Evolutionary conservation across 2,329 filamentous ascomycete species (phyloP).

Genomic region (Trichophyton rubrum): DNA sequence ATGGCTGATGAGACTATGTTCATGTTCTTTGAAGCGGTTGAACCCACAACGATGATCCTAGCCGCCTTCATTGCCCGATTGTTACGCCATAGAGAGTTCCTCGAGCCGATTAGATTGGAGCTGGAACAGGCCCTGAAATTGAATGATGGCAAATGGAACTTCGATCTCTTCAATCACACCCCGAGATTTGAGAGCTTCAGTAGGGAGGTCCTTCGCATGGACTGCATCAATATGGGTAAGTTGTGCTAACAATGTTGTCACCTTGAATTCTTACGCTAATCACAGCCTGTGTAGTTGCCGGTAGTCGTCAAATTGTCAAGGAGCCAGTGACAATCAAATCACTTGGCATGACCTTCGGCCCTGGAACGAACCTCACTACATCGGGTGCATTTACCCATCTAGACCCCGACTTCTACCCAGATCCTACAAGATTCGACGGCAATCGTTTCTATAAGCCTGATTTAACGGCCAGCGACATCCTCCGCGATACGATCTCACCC

Average conservation of each 20-base stretch:
- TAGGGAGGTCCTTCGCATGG: neutral
- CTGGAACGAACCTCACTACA: neutral
- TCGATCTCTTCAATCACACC: neutral
- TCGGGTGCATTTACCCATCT: neutral
- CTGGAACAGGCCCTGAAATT: neutral
- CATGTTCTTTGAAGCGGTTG: conserved; percentile 1
- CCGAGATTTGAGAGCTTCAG: conserved; percentile 1
- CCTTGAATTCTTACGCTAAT: neutral
- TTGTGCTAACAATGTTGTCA: neutral
- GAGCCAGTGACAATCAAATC: neutral
- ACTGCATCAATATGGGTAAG: neutral
- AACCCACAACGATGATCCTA: neutral
- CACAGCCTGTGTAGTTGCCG: neutral
- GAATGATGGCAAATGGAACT: conserved; percentile 1
- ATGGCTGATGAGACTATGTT: conserved; percentile 3
- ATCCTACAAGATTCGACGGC: conserved; percentile 1
- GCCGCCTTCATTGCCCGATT: neutral
- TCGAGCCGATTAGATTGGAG: neutral
- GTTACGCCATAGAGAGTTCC: neutral
- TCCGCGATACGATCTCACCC: neutral
- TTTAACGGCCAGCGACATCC: neutral
- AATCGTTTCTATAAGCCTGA: neutral
- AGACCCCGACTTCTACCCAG: neutral
- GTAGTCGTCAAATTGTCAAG: neutral
- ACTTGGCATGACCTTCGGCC: neutral